Evolutionary conservation across 257 asterid species (phyloP), one percentile per base, ranked within the genome.

Genomic region (Leptodermis oblonga): DNA sequence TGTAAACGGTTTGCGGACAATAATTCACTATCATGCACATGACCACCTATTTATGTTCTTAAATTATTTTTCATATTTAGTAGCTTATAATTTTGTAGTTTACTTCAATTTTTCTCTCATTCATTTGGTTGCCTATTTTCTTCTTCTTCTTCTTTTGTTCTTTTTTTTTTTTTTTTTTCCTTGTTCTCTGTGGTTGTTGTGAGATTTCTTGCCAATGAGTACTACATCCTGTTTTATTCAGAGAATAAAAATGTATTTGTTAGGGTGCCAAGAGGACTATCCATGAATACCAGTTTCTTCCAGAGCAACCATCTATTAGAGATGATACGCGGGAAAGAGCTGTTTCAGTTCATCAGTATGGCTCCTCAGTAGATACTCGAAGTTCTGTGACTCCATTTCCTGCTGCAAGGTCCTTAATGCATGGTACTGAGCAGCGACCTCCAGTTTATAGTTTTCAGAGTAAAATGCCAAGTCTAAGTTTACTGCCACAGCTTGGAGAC

Each of bases 261-360:
- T 82, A 90, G 97, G 88, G 88, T 79, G 79, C 88, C 67, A 82
- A 88, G 51, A 83, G 88, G 84, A 77, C 85, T 73, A 68, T 88
- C 68, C 96, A 77, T 7, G 96, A 90, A 62, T 88, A 85, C 78
- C 92, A 90, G 73, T 90, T 90, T 84, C 89, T 90, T 68, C 96
- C 97, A 11, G 95, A 90, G 81, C 88, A 88, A 68, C 90, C 97
- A 65, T 81, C 87, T 59, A 73, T 75, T 45, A 83, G 90, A 79
- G 86, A 71, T 23, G 89, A 83, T 74, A 73, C 80, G 30, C 79
- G 78, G 61, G 95, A 86, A 60, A 76, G 80, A 72, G 58, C 73
- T 52, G 71, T 69, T 62, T 71, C 90, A 22, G 73, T 83, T 48
- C 88, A 82, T 65, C 79, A 70, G 76, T 79, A 86, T 78, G 77